Evolutionary conservation across 257 asterid species (phyloP), one percentile per base, ranked within the genome.

Genomic region (Haberlea rhodopensis): DNA sequence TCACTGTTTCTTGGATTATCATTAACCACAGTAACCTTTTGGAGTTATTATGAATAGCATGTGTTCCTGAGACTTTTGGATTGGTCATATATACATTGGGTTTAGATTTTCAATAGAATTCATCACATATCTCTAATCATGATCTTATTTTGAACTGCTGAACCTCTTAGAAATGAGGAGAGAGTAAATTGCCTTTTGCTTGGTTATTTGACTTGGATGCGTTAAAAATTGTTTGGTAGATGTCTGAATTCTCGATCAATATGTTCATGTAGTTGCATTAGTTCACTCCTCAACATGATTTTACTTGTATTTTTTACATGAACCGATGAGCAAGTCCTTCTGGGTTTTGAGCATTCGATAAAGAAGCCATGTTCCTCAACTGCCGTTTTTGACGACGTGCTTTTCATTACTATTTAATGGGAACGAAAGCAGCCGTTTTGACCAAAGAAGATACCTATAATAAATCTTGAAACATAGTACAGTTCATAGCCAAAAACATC

Each of bases 1-100:
- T 59, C 13, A 46, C 16, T 48, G 32, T 22, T 60, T 69, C 2
- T 43, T 24, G 69, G 57, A 34, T 45, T 26, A 8, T 25, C n/a
- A 20, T 20, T 51, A 53, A 18, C 55, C 18, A 22, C 0, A 25
- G 25, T 18, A 37, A 29, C 22, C 20, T 57, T 19, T 27, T 43
- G 46, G 8, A 9, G 24, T 6, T 11, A 7, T 2, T 31, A 8
- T 31, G 37, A 31, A 34, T 34, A 34, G 4, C 18, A 37, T 3
- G 4, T 32, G n/a, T 32, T 32, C 9, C 9, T 32, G 43, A 8
- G 43, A 8, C 13, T 32, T 32, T 0, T 32, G 43, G 13, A 32
- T 32, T 9, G 15, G 9, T 32, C 8, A 8, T 2, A 32, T 32
- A 0, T 32, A 4, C 15, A 32, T 11, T 37, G 48, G 1, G 2